Base-by-base conservation (phyloP, 2,329 filamentous ascomycete genomes). In the Cadophora malorum region DNA sequence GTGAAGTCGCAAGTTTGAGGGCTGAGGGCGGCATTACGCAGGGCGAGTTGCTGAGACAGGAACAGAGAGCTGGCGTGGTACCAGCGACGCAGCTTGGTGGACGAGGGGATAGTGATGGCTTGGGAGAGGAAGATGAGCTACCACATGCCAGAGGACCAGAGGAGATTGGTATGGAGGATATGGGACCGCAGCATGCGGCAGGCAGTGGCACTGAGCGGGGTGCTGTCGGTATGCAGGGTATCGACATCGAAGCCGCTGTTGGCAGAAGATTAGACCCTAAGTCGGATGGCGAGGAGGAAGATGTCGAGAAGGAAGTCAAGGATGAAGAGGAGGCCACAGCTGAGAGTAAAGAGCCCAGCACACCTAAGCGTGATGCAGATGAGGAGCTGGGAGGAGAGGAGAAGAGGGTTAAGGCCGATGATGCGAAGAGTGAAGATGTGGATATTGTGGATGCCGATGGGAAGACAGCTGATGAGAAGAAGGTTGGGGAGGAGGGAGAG, bases 81-180 rank as follows among this genome's bases (percentile, higher is more conserved):
- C 91, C 92, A 28, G 85, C 89, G 41, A 86, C 83, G 67, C 89
- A 91, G 76, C 80, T 88, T 28, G 63, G 68, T 6, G 76, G 78
- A 71, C 73, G 70, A 69, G 74, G 72, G 67, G 72, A 78, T 52
- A 65, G 67, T 63, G 77, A 78, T 67, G 74, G 60, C 71, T 79
- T 70, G 77, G 84, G 65, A 79, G 85, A 86, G 19, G 84, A 87
- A 7, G 85, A 86, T 8, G 90, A 92, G 68, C 84, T 88, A 63
- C 92, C 94, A 5, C 93, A 97, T 79, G 93, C 92, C 0, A 86
- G 93, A 50, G 95, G 95, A 0, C 96, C 96, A 0, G 88, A 93
- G 35, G 86, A 93, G 73, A 91, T 98, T 62, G 95, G 94, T 4
- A 88, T 94, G 68, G 89, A 92, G 73, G 96, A 99, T 77, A 91